A percentile compares a stretch with the other conserved stretches of the same genome.
Evolutionary conservation across 169 alveolate species (phyloP).

Genomic region (Eimeria necatrix): DNA sequence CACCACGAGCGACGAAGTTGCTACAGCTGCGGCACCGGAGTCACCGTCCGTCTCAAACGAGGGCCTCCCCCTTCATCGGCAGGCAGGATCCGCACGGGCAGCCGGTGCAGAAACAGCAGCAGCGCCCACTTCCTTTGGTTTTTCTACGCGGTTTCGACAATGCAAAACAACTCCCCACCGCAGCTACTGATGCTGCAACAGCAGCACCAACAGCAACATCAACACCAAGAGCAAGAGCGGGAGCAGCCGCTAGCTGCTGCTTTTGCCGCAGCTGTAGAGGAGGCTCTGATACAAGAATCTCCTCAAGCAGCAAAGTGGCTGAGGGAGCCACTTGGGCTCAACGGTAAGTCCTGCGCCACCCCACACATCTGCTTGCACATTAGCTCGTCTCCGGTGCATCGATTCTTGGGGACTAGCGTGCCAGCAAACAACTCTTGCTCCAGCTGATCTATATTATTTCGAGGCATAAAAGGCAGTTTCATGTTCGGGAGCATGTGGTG

Average conservation of each 20-base stretch:
- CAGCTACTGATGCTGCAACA: conserved; percentile 45
- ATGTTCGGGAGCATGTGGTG: too few relatives aligned
- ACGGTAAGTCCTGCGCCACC: background rate
- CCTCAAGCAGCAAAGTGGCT: conserved; percentile 50
- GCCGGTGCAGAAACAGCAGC: background rate
- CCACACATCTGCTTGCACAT: too few relatives aligned
- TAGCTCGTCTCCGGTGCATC: too few relatives aligned
- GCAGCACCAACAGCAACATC: background rate
- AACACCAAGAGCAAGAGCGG: background rate
- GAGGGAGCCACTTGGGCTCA: conserved; percentile 24
- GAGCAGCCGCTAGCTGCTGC: conserved; percentile 38
- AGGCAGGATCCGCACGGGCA: background rate
- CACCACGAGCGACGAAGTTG: background rate
- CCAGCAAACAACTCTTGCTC: background rate
- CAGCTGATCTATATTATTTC: background rate
- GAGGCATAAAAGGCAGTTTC: too few relatives aligned
- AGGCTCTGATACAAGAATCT: conserved; percentile 1
- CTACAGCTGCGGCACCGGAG: background rate
- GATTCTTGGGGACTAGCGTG: background rate
- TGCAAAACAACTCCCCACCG: background rate
- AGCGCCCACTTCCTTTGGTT: background rate
- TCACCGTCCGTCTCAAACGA: too few relatives aligned
- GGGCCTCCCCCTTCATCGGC: too few relatives aligned
- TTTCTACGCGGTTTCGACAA: background rate
- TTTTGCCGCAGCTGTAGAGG: conserved; percentile 52